phyloP scores from a whole-genome alignment of 1,284 basidiomycete genomes.

The Trametes versicolor region DNA sequence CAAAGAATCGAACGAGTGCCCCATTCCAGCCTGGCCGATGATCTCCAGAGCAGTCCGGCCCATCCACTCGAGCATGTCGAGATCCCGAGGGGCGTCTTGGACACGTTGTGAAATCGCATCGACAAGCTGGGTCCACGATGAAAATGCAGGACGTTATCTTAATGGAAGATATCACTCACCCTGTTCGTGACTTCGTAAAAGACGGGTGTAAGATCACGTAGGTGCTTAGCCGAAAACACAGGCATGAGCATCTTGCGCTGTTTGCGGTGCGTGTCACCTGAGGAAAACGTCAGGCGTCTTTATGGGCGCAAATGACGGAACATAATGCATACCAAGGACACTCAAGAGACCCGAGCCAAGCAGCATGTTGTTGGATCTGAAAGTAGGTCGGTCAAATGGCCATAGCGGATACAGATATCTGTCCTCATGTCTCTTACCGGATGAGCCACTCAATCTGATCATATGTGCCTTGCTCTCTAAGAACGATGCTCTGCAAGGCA shows the following conservation, averaged over 20 bases:
- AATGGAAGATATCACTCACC: conserved; percentile 20
- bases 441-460: conserved; percentile 34
- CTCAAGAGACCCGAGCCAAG: conserved; percentile 32
- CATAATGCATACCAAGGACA: conserved; percentile 24
- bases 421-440: conserved; percentile 10
- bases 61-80: conserved; percentile 49
- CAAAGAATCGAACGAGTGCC: conserved; percentile 53
- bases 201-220: conserved; percentile 41
- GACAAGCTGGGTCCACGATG: conserved; percentile 14
- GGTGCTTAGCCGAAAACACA: conserved; percentile 43
- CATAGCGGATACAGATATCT: no score
- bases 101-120: conserved; percentile 33
- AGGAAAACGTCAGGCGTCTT: not conserved
- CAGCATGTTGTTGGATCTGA: conserved; percentile 30
- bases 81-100: conserved; percentile 41
- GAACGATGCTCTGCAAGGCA: conserved; percentile 29
- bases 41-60: conserved; percentile 47
- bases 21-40: conserved; percentile 48
- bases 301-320: no score
- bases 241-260: conserved; percentile 45
- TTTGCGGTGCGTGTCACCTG: conserved; percentile 40
- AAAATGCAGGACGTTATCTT: not conserved
- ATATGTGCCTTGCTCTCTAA: conserved; percentile 30
- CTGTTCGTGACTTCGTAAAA: conserved; percentile 42
- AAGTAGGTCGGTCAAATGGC: no score